Conservation (phyloP, 169 alveolate species). For the Plasmodium malariae region DNA sequence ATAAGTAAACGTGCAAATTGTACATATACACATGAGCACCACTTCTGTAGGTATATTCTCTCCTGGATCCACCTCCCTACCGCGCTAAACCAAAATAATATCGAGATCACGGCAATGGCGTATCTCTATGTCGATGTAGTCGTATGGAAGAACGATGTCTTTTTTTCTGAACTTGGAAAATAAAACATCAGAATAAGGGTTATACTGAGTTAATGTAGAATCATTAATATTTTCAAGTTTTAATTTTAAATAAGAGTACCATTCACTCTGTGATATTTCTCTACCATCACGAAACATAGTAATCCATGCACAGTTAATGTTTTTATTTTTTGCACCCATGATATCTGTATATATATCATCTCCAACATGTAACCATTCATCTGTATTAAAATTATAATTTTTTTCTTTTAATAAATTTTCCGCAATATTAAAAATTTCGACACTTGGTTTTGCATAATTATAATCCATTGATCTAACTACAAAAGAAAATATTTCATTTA, state of each 20-base stretch:
- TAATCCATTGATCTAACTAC: conserved; percentile 73
- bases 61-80: background rate
- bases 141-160: conserved; percentile 34
- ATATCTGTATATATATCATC: conserved; percentile 67
- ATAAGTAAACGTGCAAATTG: too few species aligned
- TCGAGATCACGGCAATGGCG: conserved; percentile 68
- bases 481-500: conserved; percentile 59
- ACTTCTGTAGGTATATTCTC: background rate
- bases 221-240: conserved; percentile 35
- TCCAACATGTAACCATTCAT: conserved; percentile 75
- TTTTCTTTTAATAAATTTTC: conserved; percentile 41
- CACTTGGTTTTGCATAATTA: conserved; percentile 58
- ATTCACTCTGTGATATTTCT: conserved; percentile 32
- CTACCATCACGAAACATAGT: conserved; percentile 66
- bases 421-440: conserved; percentile 56
- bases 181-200: conserved; percentile 48
- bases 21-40: too few species aligned
- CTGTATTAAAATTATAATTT: conserved; percentile 1
- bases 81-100: conserved; percentile 8
- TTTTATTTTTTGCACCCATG: conserved; percentile 65
- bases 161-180: conserved; percentile 35
- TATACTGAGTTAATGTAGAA: conserved; percentile 3
- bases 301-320: conserved; percentile 74
- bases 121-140: conserved; percentile 59
- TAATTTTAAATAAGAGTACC: conserved; percentile 73